Evolutionary conservation across 176 grass and related monocot species (phyloP).

Genomic region (Rhynchospora pubera): DNA sequence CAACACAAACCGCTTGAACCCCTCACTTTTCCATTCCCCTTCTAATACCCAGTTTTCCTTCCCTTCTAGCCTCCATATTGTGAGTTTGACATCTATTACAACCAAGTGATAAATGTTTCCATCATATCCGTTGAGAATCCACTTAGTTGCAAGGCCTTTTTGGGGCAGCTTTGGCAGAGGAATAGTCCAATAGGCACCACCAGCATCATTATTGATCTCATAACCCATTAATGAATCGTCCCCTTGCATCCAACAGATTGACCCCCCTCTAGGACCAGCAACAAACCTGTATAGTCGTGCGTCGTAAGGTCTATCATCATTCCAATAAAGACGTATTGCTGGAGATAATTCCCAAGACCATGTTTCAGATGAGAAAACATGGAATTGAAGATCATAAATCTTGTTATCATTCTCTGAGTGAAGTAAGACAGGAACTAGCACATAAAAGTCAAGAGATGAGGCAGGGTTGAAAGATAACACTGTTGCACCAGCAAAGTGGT

Average conservation of each 20-base stretch:
- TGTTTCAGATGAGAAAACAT: conserved; percentile 1
- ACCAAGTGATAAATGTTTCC: not conserved
- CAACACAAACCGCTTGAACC: not conserved
- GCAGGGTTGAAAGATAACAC: not conserved
- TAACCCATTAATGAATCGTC: not conserved
- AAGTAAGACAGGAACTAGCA: not conserved
- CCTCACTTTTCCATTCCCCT: not conserved
- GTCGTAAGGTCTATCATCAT: not conserved
- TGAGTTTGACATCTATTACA: not conserved
- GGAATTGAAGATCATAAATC: not conserved
- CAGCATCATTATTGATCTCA: not conserved
- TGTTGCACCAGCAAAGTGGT: not conserved
- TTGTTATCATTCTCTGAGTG: not conserved
- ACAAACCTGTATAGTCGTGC: not conserved
- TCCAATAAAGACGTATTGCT: not conserved
- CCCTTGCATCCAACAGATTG: not conserved
- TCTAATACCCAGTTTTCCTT: not conserved
- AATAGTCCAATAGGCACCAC: not conserved
- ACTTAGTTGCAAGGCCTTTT: not conserved
- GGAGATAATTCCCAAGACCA: not conserved
- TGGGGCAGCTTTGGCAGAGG: not conserved
- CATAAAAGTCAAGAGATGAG: not conserved
- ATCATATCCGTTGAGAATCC: not conserved
- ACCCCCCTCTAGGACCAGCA: not conserved
- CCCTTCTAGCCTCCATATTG: not conserved